These are phyloP conservation scores for Cordia subcordata DNA, from an alignment of 257 asterid species.

Conservation along the genomic window DNA sequence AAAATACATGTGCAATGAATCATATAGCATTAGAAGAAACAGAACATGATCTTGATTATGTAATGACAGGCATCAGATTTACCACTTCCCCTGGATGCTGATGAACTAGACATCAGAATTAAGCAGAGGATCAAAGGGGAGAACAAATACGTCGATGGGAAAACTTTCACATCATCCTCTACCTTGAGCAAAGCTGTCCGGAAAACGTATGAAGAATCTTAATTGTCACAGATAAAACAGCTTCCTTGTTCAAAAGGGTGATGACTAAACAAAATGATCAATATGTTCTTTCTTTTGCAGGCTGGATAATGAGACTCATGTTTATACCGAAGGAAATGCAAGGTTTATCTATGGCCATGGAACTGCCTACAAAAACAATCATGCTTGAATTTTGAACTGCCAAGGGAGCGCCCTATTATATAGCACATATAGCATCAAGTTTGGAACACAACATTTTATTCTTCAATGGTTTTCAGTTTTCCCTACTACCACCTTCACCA, in stretches of 20 bases:
- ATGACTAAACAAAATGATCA: neutral
- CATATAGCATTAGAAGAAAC: neutral
- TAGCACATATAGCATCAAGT: no score
- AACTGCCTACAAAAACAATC: constrained; percentile 40
- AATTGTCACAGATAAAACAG: neutral
- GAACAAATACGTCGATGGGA: constrained; percentile 73
- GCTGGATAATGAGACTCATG: constrained; percentile 68
- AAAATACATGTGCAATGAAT: neutral
- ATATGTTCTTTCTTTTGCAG: constrained; percentile 28
- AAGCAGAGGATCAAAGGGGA: constrained; percentile 74
- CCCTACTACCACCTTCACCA: no score
- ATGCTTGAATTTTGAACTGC: constrained; percentile 18
- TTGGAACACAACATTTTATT: no score
- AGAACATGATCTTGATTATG: neutral
- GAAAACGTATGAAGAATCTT: constrained; percentile 51
- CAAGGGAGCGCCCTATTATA: constrained; percentile 5
- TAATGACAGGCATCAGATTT: constrained; percentile 64
- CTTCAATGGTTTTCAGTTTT: no score
- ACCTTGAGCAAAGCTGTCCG: constrained; percentile 86
- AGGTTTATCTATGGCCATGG: constrained; percentile 94
- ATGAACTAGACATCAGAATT: constrained; percentile 69
- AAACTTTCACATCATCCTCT: constrained; percentile 75
- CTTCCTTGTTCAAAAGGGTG: neutral
- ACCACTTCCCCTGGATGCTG: constrained; percentile 44
- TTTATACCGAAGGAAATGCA: constrained; percentile 80